Base-by-base conservation (phyloP, 176 grass and related monocot species). In the Aegilops umbellulata region DNA sequence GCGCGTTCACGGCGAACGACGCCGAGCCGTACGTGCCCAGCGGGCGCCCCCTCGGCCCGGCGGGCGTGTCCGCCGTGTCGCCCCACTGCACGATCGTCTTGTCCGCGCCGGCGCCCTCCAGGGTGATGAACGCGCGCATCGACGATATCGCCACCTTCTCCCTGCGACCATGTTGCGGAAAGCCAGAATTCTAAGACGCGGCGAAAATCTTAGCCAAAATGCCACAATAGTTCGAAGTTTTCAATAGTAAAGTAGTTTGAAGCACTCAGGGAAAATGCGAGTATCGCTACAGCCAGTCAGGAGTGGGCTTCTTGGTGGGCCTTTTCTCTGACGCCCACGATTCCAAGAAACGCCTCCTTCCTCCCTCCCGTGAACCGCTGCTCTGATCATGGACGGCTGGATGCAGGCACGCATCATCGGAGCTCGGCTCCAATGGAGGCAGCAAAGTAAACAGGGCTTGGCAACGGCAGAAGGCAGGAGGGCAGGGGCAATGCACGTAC, bases 81-180 rank as follows among this genome's bases (percentile, higher is more conserved):
- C 95, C 90, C 95, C 92, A 97, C 69, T 94, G 92, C 72, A 97
- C 89, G 51, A 94, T 42, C 13, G 95, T 97, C 84, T 26, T 93
- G 51, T 93, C 92, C 0, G 92, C 95, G 39, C 92, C 95, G 22
- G 90, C 92, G 74, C 95, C 95, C 90, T 93, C 88, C 31, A 97
- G 87, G 16, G 90, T 91, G 77, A 97, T 77, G 75, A 97, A 97
- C 14, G 88, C 88, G 74, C 84, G 90, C 92, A 84, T 91, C 46
- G 92, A 55, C 25, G 92, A 85, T 86, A 97, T 68, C 30, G 51
- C 72, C 88, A 97, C 95, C 92, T 97, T 97, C 92, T 97, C 95
- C 80, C 95, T 97, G 69, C 41, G 19, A 23, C 31, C 32, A 1
- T 0, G 49, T 53, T 53, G 49, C 1, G 49, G 16, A 2, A 2